Base-by-base conservation (phyloP, 495 filamentous ascomycete species). In the Xylaria palmicola region DNA sequence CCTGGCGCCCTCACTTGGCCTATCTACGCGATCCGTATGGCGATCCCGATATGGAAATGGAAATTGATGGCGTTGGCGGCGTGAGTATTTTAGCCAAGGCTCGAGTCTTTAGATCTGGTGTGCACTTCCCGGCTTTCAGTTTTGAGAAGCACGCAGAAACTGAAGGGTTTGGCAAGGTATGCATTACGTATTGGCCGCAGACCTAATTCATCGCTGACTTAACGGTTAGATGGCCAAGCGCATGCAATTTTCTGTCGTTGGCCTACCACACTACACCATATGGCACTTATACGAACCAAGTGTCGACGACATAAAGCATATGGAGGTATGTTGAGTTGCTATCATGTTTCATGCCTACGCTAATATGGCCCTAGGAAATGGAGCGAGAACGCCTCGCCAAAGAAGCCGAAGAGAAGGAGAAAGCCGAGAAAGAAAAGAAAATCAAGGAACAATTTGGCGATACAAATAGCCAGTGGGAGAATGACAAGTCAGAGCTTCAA, bases 271-370 rank as follows among this genome's bases (percentile, higher is more conserved):
- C 68, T 99, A 99, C 73, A 97, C 92, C 0, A 97, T 99, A 58
- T 99, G 95, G 95, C 95, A 99, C 87, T 79, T 97, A 52, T 99
- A 99, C 77, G 95, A 99, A 72, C 95, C 95, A 12, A 96, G 90
- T 62, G 91, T 96, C 10, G 95, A 99, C 67, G 95, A 99, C 67
- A 89, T 98, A 51, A 86, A 90, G 52, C 95, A 97, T 64, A 99
- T 99, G 95, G 93, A 93, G 78, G 83, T 84, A 67, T 62, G 80
- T 62, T 32, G n/a, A n/a, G n/a, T 32, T 6, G 26, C 8, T 50
- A 63, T 50, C 26, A 29, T 12, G 47, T 8, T 15, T 17, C 53
- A 40, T 34, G 20, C 37, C 15, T 24, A 48, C 10, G 44, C 52
- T 62, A 57, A 71, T 72, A 64, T 66, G 52, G 26, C 12, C 2